Evolutionary conservation across 495 filamentous ascomycete species (phyloP).

Genomic region (Articulospora tetracladia): DNA sequence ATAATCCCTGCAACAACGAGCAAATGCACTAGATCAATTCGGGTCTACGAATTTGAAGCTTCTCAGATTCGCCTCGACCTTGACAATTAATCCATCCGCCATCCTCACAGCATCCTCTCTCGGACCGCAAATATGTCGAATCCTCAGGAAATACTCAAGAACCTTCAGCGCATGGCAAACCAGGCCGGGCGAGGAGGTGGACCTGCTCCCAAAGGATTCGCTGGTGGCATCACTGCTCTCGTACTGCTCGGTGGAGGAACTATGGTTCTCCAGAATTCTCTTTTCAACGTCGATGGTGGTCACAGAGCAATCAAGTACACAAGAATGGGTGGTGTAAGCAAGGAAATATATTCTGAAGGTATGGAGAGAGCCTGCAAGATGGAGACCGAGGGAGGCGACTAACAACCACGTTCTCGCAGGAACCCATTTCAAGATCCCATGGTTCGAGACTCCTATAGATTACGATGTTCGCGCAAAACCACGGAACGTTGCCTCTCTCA

Average conservation of each 20-base stretch:
- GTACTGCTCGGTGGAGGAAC: slow-evolving; percentile 61
- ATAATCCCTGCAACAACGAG: background rate
- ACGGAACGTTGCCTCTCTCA: slow-evolving; percentile 93
- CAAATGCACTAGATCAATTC: slow-evolving; percentile 18
- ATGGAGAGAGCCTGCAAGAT: slow-evolving; percentile 15
- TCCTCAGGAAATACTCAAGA: slow-evolving; percentile 22
- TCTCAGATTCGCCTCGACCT: slow-evolving; percentile 7
- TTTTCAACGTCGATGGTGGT: slow-evolving; percentile 99
- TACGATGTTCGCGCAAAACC: slow-evolving; percentile 98
- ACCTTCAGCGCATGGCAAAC: slow-evolving; percentile 42
- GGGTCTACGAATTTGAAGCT: slow-evolving; percentile 9
- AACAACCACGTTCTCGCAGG: slow-evolving; percentile 47
- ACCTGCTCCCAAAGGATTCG: slow-evolving; percentile 21
- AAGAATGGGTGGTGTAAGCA: slow-evolving; percentile 86
- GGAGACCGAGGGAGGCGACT: slow-evolving; percentile 18
- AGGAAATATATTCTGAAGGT: slow-evolving; percentile 98
- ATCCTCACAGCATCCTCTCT: background rate
- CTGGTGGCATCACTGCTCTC: slow-evolving; percentile 40
- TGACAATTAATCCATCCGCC: slow-evolving; percentile 4
- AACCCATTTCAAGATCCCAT: slow-evolving; percentile 89
- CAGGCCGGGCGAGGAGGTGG: slow-evolving; percentile 24
- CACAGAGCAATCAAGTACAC: slow-evolving; percentile 99
- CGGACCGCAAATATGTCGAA: slow-evolving; percentile 21
- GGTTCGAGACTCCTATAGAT: slow-evolving; percentile 94
- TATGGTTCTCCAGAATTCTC: slow-evolving; percentile 70